Evolutionary conservation across 2,329 filamentous ascomycete species (phyloP), one percentile per base, ranked within the genome.

Genomic region (Aspergillus thermomutatus): DNA sequence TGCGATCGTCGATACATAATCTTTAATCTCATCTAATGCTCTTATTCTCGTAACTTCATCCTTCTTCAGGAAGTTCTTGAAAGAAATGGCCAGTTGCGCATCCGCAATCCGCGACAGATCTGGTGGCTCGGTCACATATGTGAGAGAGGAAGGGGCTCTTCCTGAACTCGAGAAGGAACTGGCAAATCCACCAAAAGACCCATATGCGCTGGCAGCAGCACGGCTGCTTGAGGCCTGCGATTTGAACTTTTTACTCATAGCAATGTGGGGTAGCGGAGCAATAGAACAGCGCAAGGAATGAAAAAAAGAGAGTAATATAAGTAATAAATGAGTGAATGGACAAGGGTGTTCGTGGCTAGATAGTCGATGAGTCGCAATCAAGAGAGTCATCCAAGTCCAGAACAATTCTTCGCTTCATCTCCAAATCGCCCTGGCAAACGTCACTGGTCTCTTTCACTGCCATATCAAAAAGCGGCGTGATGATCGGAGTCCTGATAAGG

Each of bases 41-140:
- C 93, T 96, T 7, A 88, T 83, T 72, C 96, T 96, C 40, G 94
- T 99, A 10, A 87, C 96, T 67, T 87, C 88, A 77, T 97, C 93
- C 75, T 94, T 96, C 77, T 97, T 99, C 51, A 87, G 82, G 3
- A 97, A 77, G 65, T 95, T 96, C 75, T 97, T 96, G 77, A 97
- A 91, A n/a, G 87, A 86, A 14, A 97, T 92, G 40, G 93, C 86
- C 40, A 93, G 81, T 68, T 94, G 89, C 7, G 92, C 83, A 65
- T 96, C 87, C 47, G 87, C 88, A 58, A 99, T 86, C 46, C 78
- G 79, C 34, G 87, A 86, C 64, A 96, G 85, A 67, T 96, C 89
- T 49, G 90, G 90, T 9, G 91, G 90, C 67, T 96, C 92, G 53
- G 89, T 82, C 52, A 97, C 84, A 76, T 96, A 97, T 47, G 92